A percentile compares a stretch with the other conserved stretches of the same genome.
These are phyloP conservation scores for Aspergillus persii DNA, from an alignment of 2,329 filamentous ascomycete genomes.

Conservation along the genomic window DNA sequence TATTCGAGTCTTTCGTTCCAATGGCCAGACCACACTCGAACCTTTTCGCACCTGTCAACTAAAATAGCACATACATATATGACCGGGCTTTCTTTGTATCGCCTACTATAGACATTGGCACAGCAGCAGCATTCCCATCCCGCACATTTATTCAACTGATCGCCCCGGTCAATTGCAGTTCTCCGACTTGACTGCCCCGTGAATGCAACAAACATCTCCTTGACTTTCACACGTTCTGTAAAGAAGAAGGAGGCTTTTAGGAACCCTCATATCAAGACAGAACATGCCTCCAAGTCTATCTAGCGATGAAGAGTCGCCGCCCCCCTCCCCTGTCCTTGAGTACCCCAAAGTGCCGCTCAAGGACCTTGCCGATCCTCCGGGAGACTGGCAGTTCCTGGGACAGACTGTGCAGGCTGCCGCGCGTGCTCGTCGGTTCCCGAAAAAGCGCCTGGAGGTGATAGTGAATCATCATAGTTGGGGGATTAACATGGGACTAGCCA, in stretches of 20 bases:
- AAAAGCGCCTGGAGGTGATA: conserved; percentile 5
- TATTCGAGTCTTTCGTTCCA: not conserved
- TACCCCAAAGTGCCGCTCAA: not conserved
- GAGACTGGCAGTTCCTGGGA: conserved; percentile 6
- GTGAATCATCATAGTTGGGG: conserved; percentile 28
- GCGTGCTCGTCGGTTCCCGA: not conserved
- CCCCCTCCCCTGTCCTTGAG: not conserved
- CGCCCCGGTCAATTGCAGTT: not conserved
- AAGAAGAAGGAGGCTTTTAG: not conserved
- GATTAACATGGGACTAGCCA: conserved; percentile 12
- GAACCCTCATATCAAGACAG: not conserved
- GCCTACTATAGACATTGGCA: not conserved
- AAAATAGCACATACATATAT: not conserved
- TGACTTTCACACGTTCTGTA: not conserved
- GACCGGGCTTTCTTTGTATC: not conserved
- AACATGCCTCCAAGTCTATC: not conserved
- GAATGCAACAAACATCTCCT: not conserved
- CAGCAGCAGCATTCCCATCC: not conserved
- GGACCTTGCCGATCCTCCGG: not conserved
- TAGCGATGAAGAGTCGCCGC: not conserved
- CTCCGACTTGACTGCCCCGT: not conserved
- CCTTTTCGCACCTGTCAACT: not conserved
- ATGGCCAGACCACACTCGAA: not conserved
- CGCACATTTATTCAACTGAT: not conserved
- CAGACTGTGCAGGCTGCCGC: not conserved